Percentiles rank a stretch among this genome's conserved stretches.
These are phyloP conservation scores for Globisporangium sylvaticum DNA, from an alignment of 352 stramenopile genomes.

Conservation along the genomic window DNA sequence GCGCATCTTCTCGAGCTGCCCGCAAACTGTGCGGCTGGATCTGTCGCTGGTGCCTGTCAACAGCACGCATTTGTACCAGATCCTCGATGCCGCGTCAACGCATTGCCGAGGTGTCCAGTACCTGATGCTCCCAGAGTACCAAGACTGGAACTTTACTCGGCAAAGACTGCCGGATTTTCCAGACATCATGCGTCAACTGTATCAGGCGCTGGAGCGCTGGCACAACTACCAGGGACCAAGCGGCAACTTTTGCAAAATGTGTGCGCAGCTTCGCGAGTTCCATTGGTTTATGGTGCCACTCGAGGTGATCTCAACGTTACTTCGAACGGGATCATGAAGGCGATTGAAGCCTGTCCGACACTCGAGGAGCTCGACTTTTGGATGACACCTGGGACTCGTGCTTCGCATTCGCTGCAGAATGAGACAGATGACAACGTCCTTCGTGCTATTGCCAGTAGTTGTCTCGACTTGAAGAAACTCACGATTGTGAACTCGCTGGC, in stretches of 20 bases:
- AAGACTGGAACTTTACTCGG: conserved; percentile 4
- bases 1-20: conserved; percentile 6
- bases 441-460: background rate
- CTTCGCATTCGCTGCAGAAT: background rate
- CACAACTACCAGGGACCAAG: background rate
- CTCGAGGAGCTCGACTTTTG: conserved; percentile 3
- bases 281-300: background rate
- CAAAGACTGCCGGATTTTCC: background rate
- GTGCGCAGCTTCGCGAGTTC: background rate
- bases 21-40: conserved; percentile 14
- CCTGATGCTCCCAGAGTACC: conserved; percentile 14
- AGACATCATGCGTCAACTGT: background rate
- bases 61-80: conserved; percentile 3
- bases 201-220: background rate
- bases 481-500: background rate
- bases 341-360: background rate
- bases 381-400: background rate
- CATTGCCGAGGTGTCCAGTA: conserved; percentile 13
- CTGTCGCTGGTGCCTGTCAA: conserved; percentile 13
- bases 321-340: background rate
- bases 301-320: background rate
- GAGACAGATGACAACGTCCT: background rate
- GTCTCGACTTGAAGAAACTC: background rate
- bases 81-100: conserved; percentile 10
- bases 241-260: background rate